These are phyloP conservation scores for Pestalotiopsis sp. DNA, from an alignment of 2,329 filamentous ascomycete species.

Conservation along the genomic window DNA sequence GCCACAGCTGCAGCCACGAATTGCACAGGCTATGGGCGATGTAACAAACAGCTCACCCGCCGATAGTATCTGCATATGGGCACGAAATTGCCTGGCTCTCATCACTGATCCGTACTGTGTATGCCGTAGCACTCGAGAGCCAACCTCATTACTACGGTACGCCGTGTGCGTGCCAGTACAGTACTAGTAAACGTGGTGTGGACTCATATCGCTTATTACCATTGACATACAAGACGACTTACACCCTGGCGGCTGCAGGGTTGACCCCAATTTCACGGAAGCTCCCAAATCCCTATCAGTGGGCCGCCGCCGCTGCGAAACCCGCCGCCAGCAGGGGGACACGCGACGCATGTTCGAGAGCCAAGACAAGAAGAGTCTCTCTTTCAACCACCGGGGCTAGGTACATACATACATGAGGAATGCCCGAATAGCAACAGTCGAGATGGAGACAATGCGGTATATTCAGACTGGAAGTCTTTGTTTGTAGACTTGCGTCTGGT, in stretches of 20 bases:
- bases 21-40: not conserved
- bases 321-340: not conserved
- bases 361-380: not conserved
- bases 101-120: not conserved
- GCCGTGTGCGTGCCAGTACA: not conserved
- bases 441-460: too few species aligned
- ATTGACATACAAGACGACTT: not conserved
- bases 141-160: not conserved
- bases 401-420: not conserved
- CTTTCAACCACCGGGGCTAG: not conserved
- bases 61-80: not conserved
- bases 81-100: not conserved
- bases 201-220: not conserved
- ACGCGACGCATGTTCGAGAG: not conserved
- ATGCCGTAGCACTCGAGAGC: not conserved
- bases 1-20: not conserved
- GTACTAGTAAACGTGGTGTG: not conserved
- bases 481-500: too few species aligned
- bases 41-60: not conserved
- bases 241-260: not conserved
- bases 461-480: too few species aligned
- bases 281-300: not conserved
- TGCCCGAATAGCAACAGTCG: too few species aligned
- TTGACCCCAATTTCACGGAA: not conserved
- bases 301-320: not conserved